phyloP scores from a whole-genome alignment of 192 early-diverging fungal species.

The Coemansia sp. region DNA sequence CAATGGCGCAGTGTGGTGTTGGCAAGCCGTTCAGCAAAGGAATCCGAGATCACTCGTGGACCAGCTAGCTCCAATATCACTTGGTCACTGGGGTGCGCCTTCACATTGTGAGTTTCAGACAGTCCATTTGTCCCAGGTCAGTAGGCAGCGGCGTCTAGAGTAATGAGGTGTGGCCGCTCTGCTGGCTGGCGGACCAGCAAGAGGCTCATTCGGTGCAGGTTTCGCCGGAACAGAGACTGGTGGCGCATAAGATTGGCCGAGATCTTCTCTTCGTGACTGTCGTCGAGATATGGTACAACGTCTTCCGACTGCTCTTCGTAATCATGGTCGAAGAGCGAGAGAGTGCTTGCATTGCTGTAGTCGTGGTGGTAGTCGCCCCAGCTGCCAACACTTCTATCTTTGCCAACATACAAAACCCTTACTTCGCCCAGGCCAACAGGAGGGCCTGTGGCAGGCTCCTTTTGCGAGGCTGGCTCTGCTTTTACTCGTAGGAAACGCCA shows the following conservation, averaged over 20 bases:
- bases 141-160: background rate
- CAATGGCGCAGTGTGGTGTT: too few relatives aligned
- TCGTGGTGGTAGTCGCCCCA: conserved; percentile 3
- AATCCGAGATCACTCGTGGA: too few relatives aligned
- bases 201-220: conserved; percentile 18
- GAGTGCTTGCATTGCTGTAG: background rate
- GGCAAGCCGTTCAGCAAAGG: too few relatives aligned
- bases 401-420: conserved; percentile 22
- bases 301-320: conserved; percentile 9
- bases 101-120: too few relatives aligned
- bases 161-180: background rate
- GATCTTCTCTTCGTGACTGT: conserved; percentile 33
- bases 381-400: conserved; percentile 7
- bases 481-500: conserved; percentile 9
- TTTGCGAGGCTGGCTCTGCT: background rate
- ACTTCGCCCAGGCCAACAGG: conserved; percentile 10
- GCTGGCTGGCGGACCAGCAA: conserved; percentile 10
- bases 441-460: background rate
- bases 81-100: too few relatives aligned
- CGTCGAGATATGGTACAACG: conserved; percentile 39
- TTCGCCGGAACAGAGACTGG: conserved; percentile 14
- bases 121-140: background rate
- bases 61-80: too few relatives aligned
- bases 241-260: conserved; percentile 32
- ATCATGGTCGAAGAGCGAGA: conserved; percentile 2